Evolutionary conservation across 2,329 filamentous ascomycete species (phyloP).

Genomic region (Kalaharituber pfeilii): DNA sequence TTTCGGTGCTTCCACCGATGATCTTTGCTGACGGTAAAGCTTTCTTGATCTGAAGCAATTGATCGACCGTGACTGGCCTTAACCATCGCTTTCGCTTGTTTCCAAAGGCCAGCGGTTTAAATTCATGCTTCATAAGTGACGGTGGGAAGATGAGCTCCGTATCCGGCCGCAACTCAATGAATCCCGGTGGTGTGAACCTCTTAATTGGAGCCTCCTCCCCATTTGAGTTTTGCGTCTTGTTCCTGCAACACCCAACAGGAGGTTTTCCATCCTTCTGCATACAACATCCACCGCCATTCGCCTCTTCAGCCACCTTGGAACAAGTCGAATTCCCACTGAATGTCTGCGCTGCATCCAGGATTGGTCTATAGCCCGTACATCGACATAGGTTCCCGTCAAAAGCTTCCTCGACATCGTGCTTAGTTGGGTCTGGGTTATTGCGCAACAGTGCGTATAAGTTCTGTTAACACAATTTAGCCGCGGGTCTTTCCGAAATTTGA

Average conservation of each 20-base stretch:
- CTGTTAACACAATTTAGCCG: conserved; percentile 26
- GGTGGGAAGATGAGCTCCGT: conserved; percentile 94
- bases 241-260: conserved; percentile 46
- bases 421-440: conserved; percentile 60
- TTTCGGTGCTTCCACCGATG: conserved; percentile 90
- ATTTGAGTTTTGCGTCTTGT: conserved; percentile 34
- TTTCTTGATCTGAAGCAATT: conserved; percentile 81
- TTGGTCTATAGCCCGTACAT: conserved; percentile 88
- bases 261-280: conserved; percentile 41
- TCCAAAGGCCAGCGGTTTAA: conserved; percentile 69
- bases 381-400: conserved; percentile 94
- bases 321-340: conserved; percentile 49
- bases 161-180: conserved; percentile 85
- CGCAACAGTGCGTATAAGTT: conserved; percentile 83
- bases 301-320: conserved; percentile 40
- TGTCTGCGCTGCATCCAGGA: conserved; percentile 81
- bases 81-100: conserved; percentile 94
- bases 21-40: conserved; percentile 75
- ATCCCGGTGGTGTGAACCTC: conserved; percentile 67
- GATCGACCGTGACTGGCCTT: conserved; percentile 66
- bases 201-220: conserved; percentile 31
- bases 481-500: not conserved
- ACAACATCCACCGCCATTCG: conserved; percentile 43
- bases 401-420: conserved; percentile 80
- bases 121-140: conserved; percentile 61